Evolutionary conservation across 2,329 filamentous ascomycete species (phyloP).

Genomic region (Cordyceps sp.): DNA sequence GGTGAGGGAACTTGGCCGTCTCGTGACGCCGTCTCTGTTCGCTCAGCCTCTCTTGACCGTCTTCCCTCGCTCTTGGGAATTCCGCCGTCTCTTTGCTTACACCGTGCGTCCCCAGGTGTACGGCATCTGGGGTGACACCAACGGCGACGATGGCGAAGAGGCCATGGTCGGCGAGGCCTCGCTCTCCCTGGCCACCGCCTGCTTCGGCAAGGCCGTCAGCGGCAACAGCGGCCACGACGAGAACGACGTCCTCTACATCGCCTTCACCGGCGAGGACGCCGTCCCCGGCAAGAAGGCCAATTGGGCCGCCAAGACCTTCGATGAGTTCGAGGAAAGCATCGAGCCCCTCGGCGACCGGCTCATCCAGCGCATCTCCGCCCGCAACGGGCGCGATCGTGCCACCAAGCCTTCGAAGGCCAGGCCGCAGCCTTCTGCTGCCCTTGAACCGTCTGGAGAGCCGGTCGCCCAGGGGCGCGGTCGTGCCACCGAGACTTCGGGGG

Average conservation of each 20-base stretch:
- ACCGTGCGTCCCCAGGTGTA: constrained; percentile 23
- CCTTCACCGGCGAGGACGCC: constrained; percentile 38
- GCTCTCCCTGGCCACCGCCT: constrained; percentile 39
- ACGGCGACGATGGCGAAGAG: constrained; percentile 31
- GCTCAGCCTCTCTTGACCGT: too few relatives aligned
- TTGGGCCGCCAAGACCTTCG: constrained; percentile 32
- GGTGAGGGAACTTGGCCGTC: too few relatives aligned
- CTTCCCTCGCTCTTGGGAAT: too few relatives aligned
- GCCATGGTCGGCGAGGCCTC: constrained; percentile 38
- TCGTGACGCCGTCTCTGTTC: too few relatives aligned
- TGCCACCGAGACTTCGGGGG: too few relatives aligned
- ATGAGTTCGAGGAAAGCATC: constrained; percentile 37
- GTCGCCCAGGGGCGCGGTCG: too few relatives aligned
- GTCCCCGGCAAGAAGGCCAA: constrained; percentile 37
- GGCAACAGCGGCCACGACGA: constrained; percentile 38
- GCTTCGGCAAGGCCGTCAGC: constrained; percentile 33
- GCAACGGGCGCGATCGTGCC: too few relatives aligned
- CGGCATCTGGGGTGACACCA: constrained; percentile 45
- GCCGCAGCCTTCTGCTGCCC: too few relatives aligned
- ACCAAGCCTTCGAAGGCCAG: too few relatives aligned
- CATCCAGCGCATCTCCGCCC: constrained; percentile 22
- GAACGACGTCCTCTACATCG: constrained; percentile 45
- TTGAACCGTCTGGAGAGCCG: too few relatives aligned
- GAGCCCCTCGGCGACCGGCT: constrained; percentile 31
- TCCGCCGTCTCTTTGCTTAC: too few relatives aligned